phyloP scores from a whole-genome alignment of 179 eudicot genomes.

The Gypsophila paniculata region DNA sequence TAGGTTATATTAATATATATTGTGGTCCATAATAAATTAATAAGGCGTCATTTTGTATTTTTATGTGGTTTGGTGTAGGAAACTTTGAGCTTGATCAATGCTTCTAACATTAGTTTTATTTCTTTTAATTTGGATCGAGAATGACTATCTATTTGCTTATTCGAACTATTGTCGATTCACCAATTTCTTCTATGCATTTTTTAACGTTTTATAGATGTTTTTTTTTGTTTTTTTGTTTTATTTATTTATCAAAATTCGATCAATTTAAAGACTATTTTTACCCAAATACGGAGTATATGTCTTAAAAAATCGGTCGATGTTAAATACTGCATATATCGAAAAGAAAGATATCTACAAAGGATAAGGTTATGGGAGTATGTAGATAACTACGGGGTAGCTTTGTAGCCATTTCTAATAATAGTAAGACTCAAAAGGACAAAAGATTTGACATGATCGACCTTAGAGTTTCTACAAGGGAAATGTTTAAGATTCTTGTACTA shows the following conservation, averaged over 20 bases:
- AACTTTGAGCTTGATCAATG: constrained; percentile 3
- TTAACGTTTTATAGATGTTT: too few relatives aligned
- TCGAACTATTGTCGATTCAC: too few relatives aligned
- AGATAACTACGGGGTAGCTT: not conserved
- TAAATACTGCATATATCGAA: too few relatives aligned
- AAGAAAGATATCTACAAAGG: constrained; percentile 7
- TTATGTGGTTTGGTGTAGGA: not conserved
- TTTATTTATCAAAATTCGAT: too few relatives aligned
- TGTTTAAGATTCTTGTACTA: constrained; percentile 22
- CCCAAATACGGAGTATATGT: too few relatives aligned
- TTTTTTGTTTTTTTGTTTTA: too few relatives aligned
- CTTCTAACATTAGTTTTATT: not conserved
- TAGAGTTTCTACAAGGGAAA: constrained; percentile 20
- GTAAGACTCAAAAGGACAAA: constrained; percentile 22
- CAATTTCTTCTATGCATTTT: too few relatives aligned
- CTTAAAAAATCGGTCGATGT: too few relatives aligned
- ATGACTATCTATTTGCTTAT: too few relatives aligned
- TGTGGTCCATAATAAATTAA: not conserved
- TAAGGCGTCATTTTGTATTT: too few relatives aligned
- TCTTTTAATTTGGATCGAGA: too few relatives aligned
- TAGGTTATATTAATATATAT: not conserved
- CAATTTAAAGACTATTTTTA: too few relatives aligned
- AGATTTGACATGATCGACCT: constrained; percentile 29
- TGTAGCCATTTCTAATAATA: constrained; percentile 12
- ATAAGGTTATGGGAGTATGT: not conserved